Evolutionary conservation across 805 yeast genomes (phyloP), one percentile per base, ranked within the genome.

Genomic region (Ogataea methanolica): DNA sequence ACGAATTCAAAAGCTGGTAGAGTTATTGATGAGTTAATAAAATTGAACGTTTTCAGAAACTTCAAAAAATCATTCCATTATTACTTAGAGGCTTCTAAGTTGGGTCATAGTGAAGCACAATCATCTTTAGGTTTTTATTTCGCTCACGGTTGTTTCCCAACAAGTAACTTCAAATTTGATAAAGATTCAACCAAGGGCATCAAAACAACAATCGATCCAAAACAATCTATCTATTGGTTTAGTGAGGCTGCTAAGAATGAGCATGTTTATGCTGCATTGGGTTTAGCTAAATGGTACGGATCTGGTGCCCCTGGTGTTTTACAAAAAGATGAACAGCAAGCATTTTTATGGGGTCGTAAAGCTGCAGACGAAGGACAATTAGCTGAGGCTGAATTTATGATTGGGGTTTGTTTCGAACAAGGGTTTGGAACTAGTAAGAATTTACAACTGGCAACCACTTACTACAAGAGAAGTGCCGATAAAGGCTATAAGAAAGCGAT

Each of bases 221-320:
- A 73, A 45, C 74, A 78, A 51, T 78, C 86, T 8, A 74, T 86
- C 42, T 85, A 85, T 14, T 87, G 92, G 91, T 87, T 85, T 63
- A 71, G 83, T 9, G 72, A 79, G 45, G 83, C 88, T 4, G 88
- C 90, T 41, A 75, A 72, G 39, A 71, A 75, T 49, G 85, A 83
- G 15, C 83, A 84, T 56, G 73, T 83, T 0, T 78, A 82, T 58
- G 83, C 88, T 3, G 85, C 85, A 61, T 70, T 86, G 60, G 88
- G 88, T 0, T 66, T 86, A 34, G 78, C 85, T 49, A 90, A 90
- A 42, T 85, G 92, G 91, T 80, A 82, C 55, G 72, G 85, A 12
- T 81, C 89, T 0, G 95, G 95, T 2, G 80, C 80, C 0, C 71
- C 72, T 14, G 78, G 73, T 2, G 67, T 79, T 1, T 61, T 85